A percentile compares a stretch with the other conserved stretches of the same genome.
Conservation (phyloP, 2,329 filamentous ascomycete genomes). For the Colletotrichum sp. region DNA sequence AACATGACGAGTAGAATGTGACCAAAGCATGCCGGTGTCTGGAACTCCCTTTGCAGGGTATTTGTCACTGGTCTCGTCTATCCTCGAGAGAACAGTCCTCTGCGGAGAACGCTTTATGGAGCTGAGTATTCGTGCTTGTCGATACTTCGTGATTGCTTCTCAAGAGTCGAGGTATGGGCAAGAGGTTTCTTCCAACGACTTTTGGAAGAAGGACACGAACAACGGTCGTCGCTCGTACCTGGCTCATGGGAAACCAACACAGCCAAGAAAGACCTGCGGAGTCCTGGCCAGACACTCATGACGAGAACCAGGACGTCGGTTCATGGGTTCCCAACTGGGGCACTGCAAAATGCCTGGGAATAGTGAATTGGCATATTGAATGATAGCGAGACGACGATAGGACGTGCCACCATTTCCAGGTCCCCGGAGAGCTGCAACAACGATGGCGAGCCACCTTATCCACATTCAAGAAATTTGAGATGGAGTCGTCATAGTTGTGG, state of each 20-base stretch:
- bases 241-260: accelerated
- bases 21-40: neutral
- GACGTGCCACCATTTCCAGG: neutral
- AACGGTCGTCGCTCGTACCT: neutral
- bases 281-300: accelerated
- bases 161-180: neutral
- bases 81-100: neutral
- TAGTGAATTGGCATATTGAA: neutral
- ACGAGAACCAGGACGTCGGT: neutral
- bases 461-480: too few relatives aligned
- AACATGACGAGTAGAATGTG: neutral
- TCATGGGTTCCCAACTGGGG: accelerated
- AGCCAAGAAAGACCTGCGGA: neutral
- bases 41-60: neutral
- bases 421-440: too few relatives aligned
- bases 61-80: neutral
- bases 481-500: too few relatives aligned
- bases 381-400: accelerated
- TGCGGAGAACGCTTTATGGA: neutral
- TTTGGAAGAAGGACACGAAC: neutral
- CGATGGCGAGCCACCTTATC: too few relatives aligned
- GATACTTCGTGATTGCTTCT: neutral
- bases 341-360: neutral
- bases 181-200: too few relatives aligned
- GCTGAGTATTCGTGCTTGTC: neutral